These are phyloP conservation scores for Fraxinus sp. DNA, from an alignment of 305 asterid species.

Conservation along the genomic window DNA sequence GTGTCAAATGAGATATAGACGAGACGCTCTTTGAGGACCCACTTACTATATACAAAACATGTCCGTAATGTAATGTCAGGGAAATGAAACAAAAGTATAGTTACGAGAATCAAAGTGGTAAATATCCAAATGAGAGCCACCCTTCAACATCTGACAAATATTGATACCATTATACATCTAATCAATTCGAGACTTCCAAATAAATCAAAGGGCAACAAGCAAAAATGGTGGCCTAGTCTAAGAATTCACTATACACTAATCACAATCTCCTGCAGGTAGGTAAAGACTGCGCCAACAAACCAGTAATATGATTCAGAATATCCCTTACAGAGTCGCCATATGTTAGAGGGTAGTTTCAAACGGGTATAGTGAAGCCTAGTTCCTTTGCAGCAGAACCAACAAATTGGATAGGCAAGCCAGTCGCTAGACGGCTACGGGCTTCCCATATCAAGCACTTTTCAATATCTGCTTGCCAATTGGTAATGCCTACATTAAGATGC, in stretches of 20 bases:
- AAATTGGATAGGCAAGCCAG: constrained; percentile 65
- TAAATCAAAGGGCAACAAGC: neutral
- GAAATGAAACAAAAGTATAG: neutral
- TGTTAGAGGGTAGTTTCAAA: constrained; percentile 30
- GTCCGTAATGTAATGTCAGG: neutral
- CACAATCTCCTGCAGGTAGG: neutral
- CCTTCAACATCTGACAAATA: neutral
- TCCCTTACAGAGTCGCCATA: neutral
- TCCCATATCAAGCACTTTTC: constrained; percentile 89
- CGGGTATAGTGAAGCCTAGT: constrained; percentile 63
- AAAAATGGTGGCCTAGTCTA: neutral
- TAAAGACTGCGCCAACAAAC: constrained; percentile 1
- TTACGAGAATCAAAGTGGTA: neutral
- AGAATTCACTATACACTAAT: constrained; percentile 5
- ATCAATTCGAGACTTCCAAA: neutral
- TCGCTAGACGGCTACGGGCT: constrained; percentile 77
- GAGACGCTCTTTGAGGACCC: neutral
- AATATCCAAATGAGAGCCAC: neutral
- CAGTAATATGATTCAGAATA: neutral
- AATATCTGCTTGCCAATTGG: constrained; percentile 67
- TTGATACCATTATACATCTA: constrained; percentile 5
- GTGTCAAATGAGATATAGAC: neutral
- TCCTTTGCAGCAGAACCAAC: constrained; percentile 83
- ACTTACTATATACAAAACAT: neutral
- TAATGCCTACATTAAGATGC: constrained; percentile 47